Conservation (phyloP, 2,329 filamentous ascomycete genomes). For the Aquanectria penicillioides region DNA sequence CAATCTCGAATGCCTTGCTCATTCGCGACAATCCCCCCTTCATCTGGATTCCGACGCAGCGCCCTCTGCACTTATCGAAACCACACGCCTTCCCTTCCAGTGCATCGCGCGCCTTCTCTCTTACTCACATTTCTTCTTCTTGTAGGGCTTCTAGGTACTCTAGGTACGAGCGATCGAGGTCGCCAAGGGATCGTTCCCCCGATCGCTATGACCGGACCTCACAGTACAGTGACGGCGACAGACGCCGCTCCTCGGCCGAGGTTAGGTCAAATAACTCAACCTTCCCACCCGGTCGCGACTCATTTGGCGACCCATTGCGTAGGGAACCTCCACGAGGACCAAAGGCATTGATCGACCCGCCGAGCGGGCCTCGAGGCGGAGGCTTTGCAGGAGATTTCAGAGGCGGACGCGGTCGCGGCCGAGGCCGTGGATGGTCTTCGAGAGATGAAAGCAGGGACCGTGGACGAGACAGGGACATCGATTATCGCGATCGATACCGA, state of each 20-base stretch:
- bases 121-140: slow-evolving; percentile 44
- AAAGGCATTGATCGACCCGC: slow-evolving; percentile 78
- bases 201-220: slow-evolving; percentile 69
- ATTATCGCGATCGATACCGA: slow-evolving; percentile 68
- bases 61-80: not conserved
- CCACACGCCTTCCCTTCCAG: not conserved
- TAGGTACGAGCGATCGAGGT: slow-evolving; percentile 69
- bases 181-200: slow-evolving; percentile 75
- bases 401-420: slow-evolving; percentile 61
- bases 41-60: not conserved
- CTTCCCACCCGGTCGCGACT: slow-evolving; percentile 70
- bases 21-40: not conserved
- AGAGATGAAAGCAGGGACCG: slow-evolving; percentile 71
- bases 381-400: slow-evolving; percentile 74
- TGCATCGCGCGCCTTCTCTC: not conserved
- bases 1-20: not conserved
- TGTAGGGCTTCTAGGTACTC: slow-evolving; percentile 69
- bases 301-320: slow-evolving; percentile 63
- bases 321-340: slow-evolving; percentile 84
- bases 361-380: slow-evolving; percentile 74
- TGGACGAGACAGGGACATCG: slow-evolving; percentile 67
- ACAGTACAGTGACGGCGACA: slow-evolving; percentile 71
- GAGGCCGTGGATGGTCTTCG: slow-evolving; percentile 65
- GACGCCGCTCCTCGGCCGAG: slow-evolving; percentile 73
- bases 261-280: slow-evolving; percentile 64